phyloP scores from a whole-genome alignment of 148 eudicot species.

The Diospyros kaki region DNA sequence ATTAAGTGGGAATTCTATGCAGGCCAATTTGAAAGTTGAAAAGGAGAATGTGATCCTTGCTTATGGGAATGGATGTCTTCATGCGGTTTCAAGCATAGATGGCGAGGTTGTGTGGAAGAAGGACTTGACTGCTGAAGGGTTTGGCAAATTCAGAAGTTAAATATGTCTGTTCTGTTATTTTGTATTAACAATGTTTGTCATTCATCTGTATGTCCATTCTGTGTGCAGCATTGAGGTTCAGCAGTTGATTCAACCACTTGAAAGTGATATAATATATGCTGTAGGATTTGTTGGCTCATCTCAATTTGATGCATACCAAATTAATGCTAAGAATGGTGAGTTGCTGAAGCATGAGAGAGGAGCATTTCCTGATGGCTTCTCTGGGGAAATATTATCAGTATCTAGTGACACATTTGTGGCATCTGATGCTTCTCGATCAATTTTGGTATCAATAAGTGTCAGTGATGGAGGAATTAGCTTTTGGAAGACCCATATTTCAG shows the following conservation, averaged over 20 bases:
- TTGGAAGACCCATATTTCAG: constrained; percentile 43
- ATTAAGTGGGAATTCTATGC: constrained; percentile 20
- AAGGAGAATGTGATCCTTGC: constrained; percentile 63
- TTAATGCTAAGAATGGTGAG: constrained; percentile 69
- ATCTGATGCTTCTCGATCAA: constrained; percentile 59
- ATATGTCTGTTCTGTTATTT: constrained; percentile 5
- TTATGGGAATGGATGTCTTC: constrained; percentile 69
- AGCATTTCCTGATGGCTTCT: constrained; percentile 56
- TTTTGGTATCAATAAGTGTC: constrained; percentile 43
- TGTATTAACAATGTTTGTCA: not conserved
- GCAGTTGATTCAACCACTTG: constrained; percentile 61
- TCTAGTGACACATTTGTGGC: constrained; percentile 60
- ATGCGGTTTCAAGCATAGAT: constrained; percentile 90
- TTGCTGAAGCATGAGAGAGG: constrained; percentile 49
- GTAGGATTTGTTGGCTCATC: constrained; percentile 58
- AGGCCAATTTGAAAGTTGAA: constrained; percentile 67
- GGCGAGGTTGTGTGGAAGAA: constrained; percentile 74
- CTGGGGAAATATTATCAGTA: constrained; percentile 57
- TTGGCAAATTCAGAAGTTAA: constrained; percentile 14
- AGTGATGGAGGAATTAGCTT: constrained; percentile 58
- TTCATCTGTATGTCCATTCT: constrained; percentile 19
- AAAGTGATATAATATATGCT: constrained; percentile 55
- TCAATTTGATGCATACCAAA: constrained; percentile 47
- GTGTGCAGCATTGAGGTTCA: constrained; percentile 66
- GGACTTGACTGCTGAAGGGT: constrained; percentile 77